phyloP scores from a whole-genome alignment of 2,329 filamentous ascomycete genomes.

The Apiospora aurea region DNA sequence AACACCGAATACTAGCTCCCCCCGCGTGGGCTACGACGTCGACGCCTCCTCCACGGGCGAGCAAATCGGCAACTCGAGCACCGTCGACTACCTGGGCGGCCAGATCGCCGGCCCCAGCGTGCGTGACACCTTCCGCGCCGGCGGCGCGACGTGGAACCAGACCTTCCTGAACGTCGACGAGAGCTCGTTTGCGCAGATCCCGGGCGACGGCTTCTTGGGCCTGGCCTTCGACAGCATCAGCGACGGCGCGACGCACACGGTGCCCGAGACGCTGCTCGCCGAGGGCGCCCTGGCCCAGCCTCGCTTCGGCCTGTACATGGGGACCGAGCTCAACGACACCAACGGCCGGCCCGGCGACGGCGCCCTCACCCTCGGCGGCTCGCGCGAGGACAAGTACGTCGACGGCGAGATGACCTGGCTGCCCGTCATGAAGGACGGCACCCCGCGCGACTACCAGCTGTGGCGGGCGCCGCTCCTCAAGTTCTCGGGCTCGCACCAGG shows the following conservation, averaged over 20 bases:
- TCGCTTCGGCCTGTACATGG: conserved; percentile 43
- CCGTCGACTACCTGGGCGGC: conserved; percentile 44
- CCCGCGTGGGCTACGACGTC: conserved; percentile 39
- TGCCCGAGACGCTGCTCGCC: conserved; percentile 44
- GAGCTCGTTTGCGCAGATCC: conserved; percentile 38
- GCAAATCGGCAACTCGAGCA: conserved; percentile 32
- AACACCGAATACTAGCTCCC: conserved; percentile 25
- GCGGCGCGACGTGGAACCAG: conserved; percentile 36
- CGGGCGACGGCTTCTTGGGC: conserved; percentile 46
- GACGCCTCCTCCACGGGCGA: conserved; percentile 37
- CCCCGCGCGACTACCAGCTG: conserved; percentile 37
- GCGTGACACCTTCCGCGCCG: conserved; percentile 37
- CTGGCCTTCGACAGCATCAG: conserved; percentile 43
- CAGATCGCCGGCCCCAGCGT: conserved; percentile 35
- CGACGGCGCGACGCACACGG: conserved; percentile 38
- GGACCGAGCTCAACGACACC: conserved; percentile 32
- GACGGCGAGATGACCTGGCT: conserved; percentile 37
- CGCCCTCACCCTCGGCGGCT: conserved; percentile 43
- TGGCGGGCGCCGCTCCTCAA: conserved; percentile 40
- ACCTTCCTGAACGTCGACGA: conserved; percentile 42
- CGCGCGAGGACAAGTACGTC: conserved; percentile 40
- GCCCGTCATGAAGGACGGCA: conserved; percentile 27
- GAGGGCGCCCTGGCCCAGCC: conserved; percentile 40
- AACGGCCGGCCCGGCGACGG: conserved; percentile 35
- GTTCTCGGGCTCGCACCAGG: conserved; percentile 28